phyloP scores from a whole-genome alignment of 306 rosid genomes.

The Cicer pinnatifidum region DNA sequence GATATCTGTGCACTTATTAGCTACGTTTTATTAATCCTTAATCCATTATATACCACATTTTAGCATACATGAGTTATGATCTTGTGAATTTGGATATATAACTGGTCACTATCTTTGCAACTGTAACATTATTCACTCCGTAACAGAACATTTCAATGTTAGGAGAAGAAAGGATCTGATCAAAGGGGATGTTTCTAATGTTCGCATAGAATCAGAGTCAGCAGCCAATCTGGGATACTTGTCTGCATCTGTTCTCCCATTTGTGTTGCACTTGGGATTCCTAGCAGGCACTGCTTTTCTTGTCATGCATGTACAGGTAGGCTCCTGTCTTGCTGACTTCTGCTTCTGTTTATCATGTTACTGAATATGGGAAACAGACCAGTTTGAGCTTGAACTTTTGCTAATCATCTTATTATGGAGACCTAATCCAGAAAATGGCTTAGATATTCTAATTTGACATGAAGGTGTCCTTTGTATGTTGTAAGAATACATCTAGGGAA shows the following conservation, averaged over 20 bases:
- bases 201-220: conserved; percentile 47
- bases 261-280: conserved; percentile 77
- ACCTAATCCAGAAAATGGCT: conserved; percentile 33
- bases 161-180: conserved; percentile 56
- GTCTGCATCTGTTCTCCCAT: conserved; percentile 80
- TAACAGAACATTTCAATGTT: conserved; percentile 59
- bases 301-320: conserved; percentile 95
- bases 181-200: conserved; percentile 36
- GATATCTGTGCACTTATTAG: conserved; percentile 28
- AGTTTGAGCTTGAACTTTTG: conserved; percentile 19
- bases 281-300: conserved; percentile 78
- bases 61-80: conserved; percentile 6
- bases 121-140: conserved; percentile 17
- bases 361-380: conserved; percentile 17
- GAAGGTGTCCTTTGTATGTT: conserved; percentile 2
- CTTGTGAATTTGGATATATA: conserved; percentile 6
- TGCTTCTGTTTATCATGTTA: conserved; percentile 39
- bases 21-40: conserved; percentile 17
- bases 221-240: conserved; percentile 55
- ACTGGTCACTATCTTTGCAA: conserved; percentile 3
- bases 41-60: conserved; percentile 7
- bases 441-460: conserved; percentile 11
- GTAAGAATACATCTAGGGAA: conserved; percentile 12
- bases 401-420: conserved; percentile 16
- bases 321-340: conserved; percentile 39